phyloP scores from a whole-genome alignment of 2,329 filamentous ascomycete genomes.

The Stagonosporopsis rhizophila region DNA sequence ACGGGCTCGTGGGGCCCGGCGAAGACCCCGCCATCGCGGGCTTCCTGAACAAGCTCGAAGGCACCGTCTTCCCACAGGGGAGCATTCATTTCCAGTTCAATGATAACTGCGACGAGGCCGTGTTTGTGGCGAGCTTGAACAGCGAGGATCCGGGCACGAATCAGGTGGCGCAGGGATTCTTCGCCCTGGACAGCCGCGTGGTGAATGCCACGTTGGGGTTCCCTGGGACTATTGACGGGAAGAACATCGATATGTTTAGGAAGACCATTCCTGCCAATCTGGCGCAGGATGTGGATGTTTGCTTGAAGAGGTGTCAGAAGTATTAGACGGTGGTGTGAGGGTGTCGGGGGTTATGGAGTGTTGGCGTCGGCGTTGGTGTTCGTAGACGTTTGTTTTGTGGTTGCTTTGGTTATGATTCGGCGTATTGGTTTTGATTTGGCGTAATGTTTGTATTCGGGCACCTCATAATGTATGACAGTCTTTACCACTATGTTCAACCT shows the following conservation, averaged over 20 bases:
- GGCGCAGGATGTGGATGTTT: conserved; percentile 61
- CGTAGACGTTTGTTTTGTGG: background rate
- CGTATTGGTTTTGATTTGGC: no score
- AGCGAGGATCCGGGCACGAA: conserved; percentile 53
- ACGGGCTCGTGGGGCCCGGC: conserved; percentile 47
- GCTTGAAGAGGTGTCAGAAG: conserved; percentile 57
- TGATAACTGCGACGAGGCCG: conserved; percentile 53
- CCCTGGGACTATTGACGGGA: conserved; percentile 42
- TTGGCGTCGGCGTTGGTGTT: background rate
- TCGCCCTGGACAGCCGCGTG: conserved; percentile 47
- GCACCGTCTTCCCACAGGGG: conserved; percentile 57
- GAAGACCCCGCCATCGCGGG: conserved; percentile 51
- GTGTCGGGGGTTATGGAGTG: background rate
- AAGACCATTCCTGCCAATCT: conserved; percentile 56
- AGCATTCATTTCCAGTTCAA: conserved; percentile 60
- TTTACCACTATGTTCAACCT: background rate
- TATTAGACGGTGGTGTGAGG: background rate
- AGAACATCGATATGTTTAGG: conserved; percentile 48
- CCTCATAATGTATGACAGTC: background rate
- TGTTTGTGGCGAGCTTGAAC: conserved; percentile 55
- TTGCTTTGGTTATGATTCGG: background rate
- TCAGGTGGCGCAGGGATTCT: conserved; percentile 55
- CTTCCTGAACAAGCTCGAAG: conserved; percentile 51
- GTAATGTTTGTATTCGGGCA: background rate
- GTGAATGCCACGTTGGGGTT: conserved; percentile 50